These are phyloP conservation scores for Mycena alexandri DNA, from an alignment of 768 basidiomycete species.

Conservation along the genomic window DNA sequence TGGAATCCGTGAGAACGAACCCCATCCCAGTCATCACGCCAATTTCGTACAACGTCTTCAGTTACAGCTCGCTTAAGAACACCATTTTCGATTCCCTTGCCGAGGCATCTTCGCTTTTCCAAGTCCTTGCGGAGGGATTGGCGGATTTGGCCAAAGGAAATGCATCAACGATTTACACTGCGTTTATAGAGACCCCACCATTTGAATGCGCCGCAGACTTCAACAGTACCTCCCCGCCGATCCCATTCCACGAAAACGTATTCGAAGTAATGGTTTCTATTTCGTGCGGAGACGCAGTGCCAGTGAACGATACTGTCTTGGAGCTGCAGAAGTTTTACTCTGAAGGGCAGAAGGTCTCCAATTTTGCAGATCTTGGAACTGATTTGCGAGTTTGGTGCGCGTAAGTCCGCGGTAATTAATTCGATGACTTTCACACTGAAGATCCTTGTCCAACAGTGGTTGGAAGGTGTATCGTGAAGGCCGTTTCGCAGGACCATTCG, in stretches of 20 bases:
- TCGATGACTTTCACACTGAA: neutral
- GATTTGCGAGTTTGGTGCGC: constrained; percentile 17
- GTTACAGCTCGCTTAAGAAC: constrained; percentile 14
- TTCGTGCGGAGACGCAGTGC: constrained; percentile 8
- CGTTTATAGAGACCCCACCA: constrained; percentile 27
- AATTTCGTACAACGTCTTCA: constrained; percentile 12
- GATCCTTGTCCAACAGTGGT: constrained; percentile 1
- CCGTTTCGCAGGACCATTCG: constrained; percentile 45
- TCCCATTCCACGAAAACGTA: constrained; percentile 1
- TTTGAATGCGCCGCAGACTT: constrained; percentile 48
- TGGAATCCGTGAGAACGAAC: neutral
- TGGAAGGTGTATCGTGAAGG: constrained; percentile 21
- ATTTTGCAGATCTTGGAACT: constrained; percentile 18
- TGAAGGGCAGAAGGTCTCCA: constrained; percentile 14
- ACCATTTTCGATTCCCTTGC: constrained; percentile 14
- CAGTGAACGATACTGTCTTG: constrained; percentile 5
- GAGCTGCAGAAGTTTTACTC: constrained; percentile 8
- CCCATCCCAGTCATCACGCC: constrained; percentile 16
- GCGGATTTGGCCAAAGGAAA: constrained; percentile 51
- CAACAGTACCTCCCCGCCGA: neutral
- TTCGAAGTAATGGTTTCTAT: constrained; percentile 12
- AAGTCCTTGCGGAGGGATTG: constrained; percentile 46
- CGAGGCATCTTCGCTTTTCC: neutral
- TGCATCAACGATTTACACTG: constrained; percentile 42
- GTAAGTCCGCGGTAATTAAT: constrained; percentile 9